These are phyloP conservation scores for Hypoxylon crocopeplum DNA, from an alignment of 495 filamentous ascomycete species.

Conservation along the genomic window DNA sequence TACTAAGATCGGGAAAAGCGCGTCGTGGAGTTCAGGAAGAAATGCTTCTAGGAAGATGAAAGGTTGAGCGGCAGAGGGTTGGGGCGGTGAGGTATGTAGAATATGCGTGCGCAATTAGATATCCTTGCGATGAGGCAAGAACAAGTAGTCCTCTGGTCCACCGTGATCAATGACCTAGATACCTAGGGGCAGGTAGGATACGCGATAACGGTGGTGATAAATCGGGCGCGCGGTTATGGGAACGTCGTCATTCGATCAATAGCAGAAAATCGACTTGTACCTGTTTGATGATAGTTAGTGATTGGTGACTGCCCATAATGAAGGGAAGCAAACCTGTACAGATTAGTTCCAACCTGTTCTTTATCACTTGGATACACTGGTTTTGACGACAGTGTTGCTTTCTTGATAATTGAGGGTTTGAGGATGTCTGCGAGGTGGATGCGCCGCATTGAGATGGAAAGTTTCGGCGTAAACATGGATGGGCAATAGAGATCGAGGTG, in stretches of 20 bases:
- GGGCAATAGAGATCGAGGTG: conserved; percentile 7
- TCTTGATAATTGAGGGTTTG: no score
- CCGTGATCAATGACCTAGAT: no score
- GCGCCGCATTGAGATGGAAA: neutral
- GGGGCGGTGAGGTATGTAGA: neutral
- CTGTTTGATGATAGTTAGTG: neutral
- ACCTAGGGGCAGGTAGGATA: neutral
- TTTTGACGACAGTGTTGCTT: no score
- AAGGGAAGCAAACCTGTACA: conserved; percentile 20
- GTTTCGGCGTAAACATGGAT: conserved; percentile 1
- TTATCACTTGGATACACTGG: no score
- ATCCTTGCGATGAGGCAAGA: neutral
- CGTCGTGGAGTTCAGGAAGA: conserved; percentile 11
- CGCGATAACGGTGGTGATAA: neutral
- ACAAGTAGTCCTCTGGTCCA: neutral
- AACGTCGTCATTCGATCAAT: conserved; percentile 2
- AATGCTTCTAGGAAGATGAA: conserved; percentile 2
- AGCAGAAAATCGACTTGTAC: neutral
- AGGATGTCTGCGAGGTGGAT: neutral
- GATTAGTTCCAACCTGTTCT: no score
- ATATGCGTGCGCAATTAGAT: neutral
- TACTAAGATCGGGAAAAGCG: neutral
- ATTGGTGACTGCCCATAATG: no score
- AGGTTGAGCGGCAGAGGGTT: neutral
- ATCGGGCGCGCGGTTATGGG: conserved; percentile 11